Evolutionary conservation across 495 filamentous ascomycete genomes (phyloP).

Genomic region (Xylaria intraflava): DNA sequence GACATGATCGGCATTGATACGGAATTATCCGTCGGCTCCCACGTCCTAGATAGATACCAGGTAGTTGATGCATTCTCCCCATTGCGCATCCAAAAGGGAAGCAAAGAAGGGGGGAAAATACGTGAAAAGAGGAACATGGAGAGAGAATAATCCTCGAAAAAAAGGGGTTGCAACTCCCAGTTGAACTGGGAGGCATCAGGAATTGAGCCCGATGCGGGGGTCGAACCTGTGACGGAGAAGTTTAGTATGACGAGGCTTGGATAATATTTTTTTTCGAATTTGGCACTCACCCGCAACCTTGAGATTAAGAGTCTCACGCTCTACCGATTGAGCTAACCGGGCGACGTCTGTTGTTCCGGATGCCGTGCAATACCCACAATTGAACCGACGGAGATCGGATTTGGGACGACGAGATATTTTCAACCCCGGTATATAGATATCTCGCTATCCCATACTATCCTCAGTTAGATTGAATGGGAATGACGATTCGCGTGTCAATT

Average conservation of each 20-base stretch:
- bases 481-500: no score
- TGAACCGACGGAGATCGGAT: no score
- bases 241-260: background rate
- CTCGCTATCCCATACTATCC: no score
- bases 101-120: background rate
- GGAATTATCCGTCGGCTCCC: no score
- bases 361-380: background rate
- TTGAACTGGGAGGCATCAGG: conserved; percentile 23
- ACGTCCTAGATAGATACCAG: background rate
- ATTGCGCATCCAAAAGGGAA: no score
- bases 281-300: conserved; percentile 51
- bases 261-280: background rate
- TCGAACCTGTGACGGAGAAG: conserved; percentile 33
- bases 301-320: conserved; percentile 80
- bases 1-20: no score
- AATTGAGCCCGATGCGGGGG: conserved; percentile 41
- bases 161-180: conserved; percentile 1
- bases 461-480: no score
- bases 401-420: no score
- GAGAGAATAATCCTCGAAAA: conserved; percentile 1
- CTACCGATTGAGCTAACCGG: conserved; percentile 75
- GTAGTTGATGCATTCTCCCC: no score
- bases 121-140: background rate
- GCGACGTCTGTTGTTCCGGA: conserved; percentile 1
- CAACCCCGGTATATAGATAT: no score